A percentile compares a stretch with the other conserved stretches of the same genome.
phyloP scores from a whole-genome alignment of 1,139 yeast genomes.

The Trichomonascaceae sp. region DNA sequence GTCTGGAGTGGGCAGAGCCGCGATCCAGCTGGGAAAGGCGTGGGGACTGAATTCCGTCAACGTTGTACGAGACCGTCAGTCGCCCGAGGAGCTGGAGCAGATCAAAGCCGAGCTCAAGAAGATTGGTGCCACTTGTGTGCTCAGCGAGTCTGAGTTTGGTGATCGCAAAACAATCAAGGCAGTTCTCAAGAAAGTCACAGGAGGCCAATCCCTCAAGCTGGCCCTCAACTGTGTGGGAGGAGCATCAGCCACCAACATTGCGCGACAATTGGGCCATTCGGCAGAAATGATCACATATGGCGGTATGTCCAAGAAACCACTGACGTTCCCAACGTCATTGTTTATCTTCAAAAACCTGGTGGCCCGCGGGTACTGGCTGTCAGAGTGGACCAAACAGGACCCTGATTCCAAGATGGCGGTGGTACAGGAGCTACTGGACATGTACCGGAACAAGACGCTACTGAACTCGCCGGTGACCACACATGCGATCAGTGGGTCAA shows the following conservation, averaged over 20 bases:
- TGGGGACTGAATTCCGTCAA: slow-evolving; percentile 75
- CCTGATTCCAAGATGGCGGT: slow-evolving; percentile 50
- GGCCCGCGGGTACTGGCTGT: slow-evolving; percentile 88
- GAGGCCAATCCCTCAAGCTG: slow-evolving; percentile 41
- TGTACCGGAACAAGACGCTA: slow-evolving; percentile 49
- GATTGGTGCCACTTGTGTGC: slow-evolving; percentile 78
- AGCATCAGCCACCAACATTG: slow-evolving; percentile 62
- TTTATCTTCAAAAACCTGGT: slow-evolving; percentile 82
- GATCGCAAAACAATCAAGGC: slow-evolving; percentile 46
- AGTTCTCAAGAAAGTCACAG: slow-evolving; percentile 52
- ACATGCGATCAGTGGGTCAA: slow-evolving; percentile 19
- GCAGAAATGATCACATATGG: slow-evolving; percentile 82
- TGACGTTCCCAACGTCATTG: slow-evolving; percentile 72
- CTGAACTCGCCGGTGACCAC: slow-evolving; percentile 49
- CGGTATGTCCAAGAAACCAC: slow-evolving; percentile 96
- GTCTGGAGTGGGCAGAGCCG: slow-evolving; percentile 91
- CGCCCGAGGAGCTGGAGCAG: slow-evolving; percentile 51
- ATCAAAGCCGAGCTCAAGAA: slow-evolving; percentile 43
- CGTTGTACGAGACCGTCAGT: slow-evolving; percentile 64
- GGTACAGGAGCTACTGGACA: slow-evolving; percentile 44
- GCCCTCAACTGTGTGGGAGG: slow-evolving; percentile 95
- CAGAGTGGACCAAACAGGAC: slow-evolving; percentile 56
- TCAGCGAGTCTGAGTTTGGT: slow-evolving; percentile 73
- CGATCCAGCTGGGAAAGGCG: slow-evolving; percentile 70
- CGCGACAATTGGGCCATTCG: slow-evolving; percentile 66